These are phyloP conservation scores for Venturia carpophila DNA, from an alignment of 2,329 filamentous ascomycete species.

Conservation along the genomic window DNA sequence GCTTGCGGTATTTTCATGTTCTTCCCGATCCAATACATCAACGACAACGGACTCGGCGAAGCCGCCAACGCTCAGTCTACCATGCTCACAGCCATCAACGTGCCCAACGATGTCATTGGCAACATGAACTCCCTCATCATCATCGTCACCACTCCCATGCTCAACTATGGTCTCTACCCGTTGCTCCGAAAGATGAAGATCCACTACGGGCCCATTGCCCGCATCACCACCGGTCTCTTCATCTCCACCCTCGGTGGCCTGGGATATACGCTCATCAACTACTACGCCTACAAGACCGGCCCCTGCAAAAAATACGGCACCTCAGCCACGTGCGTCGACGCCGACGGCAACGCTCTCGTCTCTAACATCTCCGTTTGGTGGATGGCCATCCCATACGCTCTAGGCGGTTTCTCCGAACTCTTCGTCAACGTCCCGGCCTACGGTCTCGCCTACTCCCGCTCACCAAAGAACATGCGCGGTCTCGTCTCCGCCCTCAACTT, in stretches of 20 bases:
- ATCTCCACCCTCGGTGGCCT: slow-evolving; percentile 39
- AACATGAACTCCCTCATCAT: slow-evolving; percentile 47
- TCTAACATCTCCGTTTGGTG: slow-evolving; percentile 14
- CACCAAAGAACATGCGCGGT: slow-evolving; percentile 46
- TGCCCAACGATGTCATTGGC: slow-evolving; percentile 43
- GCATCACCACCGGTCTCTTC: slow-evolving; percentile 45
- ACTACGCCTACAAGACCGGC: slow-evolving; percentile 10
- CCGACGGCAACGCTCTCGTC: slow-evolving; percentile 1
- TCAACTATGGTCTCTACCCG: slow-evolving; percentile 45
- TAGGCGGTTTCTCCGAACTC: slow-evolving; percentile 13
- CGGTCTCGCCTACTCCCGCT: slow-evolving; percentile 46
- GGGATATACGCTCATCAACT: slow-evolving; percentile 11
- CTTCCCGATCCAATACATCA: slow-evolving; percentile 25
- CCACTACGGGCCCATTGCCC: slow-evolving; percentile 41
- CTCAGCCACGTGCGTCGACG: slow-evolving; percentile 8
- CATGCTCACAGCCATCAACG: slow-evolving; percentile 30
- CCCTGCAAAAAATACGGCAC: slow-evolving; percentile 14
- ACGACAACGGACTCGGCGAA: slow-evolving; percentile 11
- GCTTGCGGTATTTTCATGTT: slow-evolving; percentile 33
- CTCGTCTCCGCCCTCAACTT: slow-evolving; percentile 45
- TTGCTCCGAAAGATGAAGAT: slow-evolving; percentile 36
- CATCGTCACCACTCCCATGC: slow-evolving; percentile 40
- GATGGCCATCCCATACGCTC: slow-evolving; percentile 16
- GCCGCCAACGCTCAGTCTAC: neutral
- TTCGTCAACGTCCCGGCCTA: slow-evolving; percentile 46